Base-by-base conservation (phyloP, 164 flowering plant species). In the Cinnamomum micranthum region DNA sequence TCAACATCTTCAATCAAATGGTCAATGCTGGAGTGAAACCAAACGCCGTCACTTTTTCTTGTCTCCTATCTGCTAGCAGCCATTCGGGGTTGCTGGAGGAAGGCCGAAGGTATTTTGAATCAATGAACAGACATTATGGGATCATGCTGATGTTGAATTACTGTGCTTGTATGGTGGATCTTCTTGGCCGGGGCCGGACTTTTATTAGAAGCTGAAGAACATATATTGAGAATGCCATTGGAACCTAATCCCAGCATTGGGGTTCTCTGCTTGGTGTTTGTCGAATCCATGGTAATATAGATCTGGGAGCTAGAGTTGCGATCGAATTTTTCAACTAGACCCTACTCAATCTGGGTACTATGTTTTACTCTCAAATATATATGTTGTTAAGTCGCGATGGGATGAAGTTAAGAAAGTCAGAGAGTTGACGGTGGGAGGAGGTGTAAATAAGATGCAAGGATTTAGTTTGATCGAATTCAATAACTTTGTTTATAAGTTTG, bases 131-230 rank as follows among this genome's bases (percentile, higher is more conserved):
- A 14, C 71, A 77, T 27, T 77, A 77, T 72, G 74, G 72, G 52
- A 58, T 77, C 59, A 41, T 28, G 47, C 72, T 72, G 22, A 66
- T 55, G 47, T 62, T 72, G 5, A 77, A 67, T 58, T 75, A 77
- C 58, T 65, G 72, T 67, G 75, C 79, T 4, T 77, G 79, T 47
- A 77, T 72, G 79, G 79, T 77, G 11, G 79, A 77, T 72, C 75
- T 77, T 67, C 75, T 77, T 68, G 79, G 71, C 59, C 75, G 75
- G 6, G n/a, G 31, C 79, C 6, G 79, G 79, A 13, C 63, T 25
- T 66, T 66, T 77, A 33, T 33, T 20, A 4, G 79, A 77, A 35
- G 79, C 79, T 24, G 79, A 77, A 67, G 50, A 72, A 15, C 79
- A 72, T 11, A 72, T 72, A 52, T 24, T 72, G 27, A 67, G 58